Evolutionary conservation across 208 protist genomes (phyloP).

Genomic region (Trypanosoma brucei): DNA sequence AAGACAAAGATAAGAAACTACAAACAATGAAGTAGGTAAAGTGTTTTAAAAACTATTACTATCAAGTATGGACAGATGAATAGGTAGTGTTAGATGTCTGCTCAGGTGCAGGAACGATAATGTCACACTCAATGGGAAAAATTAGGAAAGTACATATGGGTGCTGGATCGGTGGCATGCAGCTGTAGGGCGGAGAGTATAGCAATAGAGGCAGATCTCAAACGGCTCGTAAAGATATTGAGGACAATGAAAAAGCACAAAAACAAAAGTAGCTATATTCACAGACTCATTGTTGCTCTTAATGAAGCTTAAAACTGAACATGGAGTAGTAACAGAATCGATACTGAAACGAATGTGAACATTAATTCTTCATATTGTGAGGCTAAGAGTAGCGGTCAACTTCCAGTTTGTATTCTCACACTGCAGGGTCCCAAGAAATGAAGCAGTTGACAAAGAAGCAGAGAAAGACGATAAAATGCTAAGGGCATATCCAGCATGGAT

Average conservation of each 20-base stretch:
- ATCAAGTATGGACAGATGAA: slow-evolving; percentile 1
- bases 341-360: not conserved
- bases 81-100: slow-evolving; percentile 3
- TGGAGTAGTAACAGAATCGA: not conserved
- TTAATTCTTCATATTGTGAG: not conserved
- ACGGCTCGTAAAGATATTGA: not conserved
- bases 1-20: not conserved
- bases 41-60: not conserved
- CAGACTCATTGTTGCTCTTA: not conserved
- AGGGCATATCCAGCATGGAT: not conserved
- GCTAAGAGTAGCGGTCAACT: not conserved
- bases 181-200: slow-evolving; percentile 11
- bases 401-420: slow-evolving; percentile 5
- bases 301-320: not conserved
- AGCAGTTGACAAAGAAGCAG: not conserved
- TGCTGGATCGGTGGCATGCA: slow-evolving; percentile 6
- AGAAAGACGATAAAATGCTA: not conserved
- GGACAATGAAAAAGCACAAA: not conserved
- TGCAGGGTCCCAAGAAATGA: slow-evolving; percentile 2
- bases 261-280: slow-evolving; percentile 1
- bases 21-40: not conserved
- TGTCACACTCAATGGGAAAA: slow-evolving; percentile 2
- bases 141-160: not conserved
- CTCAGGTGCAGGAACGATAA: slow-evolving; percentile 9
- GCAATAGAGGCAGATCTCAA: slow-evolving; percentile 5